phyloP scores from a whole-genome alignment of 345 rosid genomes.

The Alliaria petiolata region DNA sequence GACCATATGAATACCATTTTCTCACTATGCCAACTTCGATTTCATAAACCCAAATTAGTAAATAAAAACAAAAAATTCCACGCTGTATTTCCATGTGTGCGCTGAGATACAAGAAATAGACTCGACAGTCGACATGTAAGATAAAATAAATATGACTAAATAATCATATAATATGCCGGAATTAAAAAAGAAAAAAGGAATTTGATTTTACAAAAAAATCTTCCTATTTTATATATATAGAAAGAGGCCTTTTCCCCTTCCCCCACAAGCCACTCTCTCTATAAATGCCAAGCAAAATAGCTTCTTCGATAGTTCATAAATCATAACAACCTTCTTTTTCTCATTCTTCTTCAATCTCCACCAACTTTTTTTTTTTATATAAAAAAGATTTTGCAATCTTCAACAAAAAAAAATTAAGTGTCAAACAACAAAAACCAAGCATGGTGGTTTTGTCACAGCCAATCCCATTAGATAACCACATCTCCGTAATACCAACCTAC shows the following conservation, averaged over 20 bases:
- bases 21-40: slow-evolving; percentile 27
- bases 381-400: background rate
- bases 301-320: slow-evolving; percentile 18
- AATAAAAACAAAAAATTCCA: slow-evolving; percentile 30
- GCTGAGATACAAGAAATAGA: slow-evolving; percentile 21
- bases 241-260: too few relatives aligned
- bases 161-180: background rate
- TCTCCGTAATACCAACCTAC: slow-evolving; percentile 57
- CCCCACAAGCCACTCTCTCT: slow-evolving; percentile 21
- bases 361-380: background rate
- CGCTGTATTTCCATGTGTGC: slow-evolving; percentile 39
- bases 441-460: slow-evolving; percentile 76
- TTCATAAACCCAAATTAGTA: slow-evolving; percentile 31
- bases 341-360: slow-evolving; percentile 2
- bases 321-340: background rate
- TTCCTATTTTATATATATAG: background rate
- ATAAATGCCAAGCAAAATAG: slow-evolving; percentile 25
- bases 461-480: slow-evolving; percentile 44
- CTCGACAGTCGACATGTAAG: slow-evolving; percentile 7
- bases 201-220: too few relatives aligned
- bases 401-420: background rate
- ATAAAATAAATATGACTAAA: background rate
- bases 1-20: slow-evolving; percentile 19
- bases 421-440: background rate
- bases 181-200: background rate